Evolutionary conservation across 495 filamentous ascomycete genomes (phyloP), one percentile per base, ranked within the genome.

Genomic region (Aspergillus cristatus): DNA sequence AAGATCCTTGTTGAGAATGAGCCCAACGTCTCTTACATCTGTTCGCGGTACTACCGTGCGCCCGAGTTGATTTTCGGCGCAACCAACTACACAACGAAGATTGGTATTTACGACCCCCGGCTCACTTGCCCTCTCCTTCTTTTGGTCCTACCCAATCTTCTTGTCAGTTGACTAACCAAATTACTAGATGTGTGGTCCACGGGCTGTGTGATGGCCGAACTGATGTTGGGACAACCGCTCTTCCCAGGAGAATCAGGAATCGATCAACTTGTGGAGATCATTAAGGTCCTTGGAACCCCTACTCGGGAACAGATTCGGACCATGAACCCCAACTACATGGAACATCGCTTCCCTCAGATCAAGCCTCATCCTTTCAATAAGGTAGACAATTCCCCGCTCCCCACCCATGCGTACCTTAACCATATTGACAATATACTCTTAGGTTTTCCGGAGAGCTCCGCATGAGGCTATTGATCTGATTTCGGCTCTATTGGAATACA

Each of bases 261-360:
- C 59, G 91, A 98, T 60, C 91, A 99, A 57, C 74, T 97, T 24
- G 91, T 99, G 15, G 91, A 99, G 63, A 97, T 99, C 55, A 99
- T 99, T 75, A 99, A 97, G 68, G 91, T 99, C 38, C 72, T 99
- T 39, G 91, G 91, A 15, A 99, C 91, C 12, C 91, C 93, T 11
- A 96, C 91, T n/a, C 74, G 91, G 14, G 91, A 99, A 50, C 91
- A 99, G 52, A 99, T 99, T 54, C 86, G 91, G 38, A 99, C 91
- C 33, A 99, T 99, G 93, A 99, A 99, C 58, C 93, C 91, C 36
- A 99, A 99, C 62, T 97, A 99, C 63, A 99, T 99, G 91, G 91
- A 97, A 64, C 91, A 99, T 65, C 97, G 97, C 65, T 99, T 99
- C 57, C 93, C 91, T 29, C 91, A 99, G 57, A 99, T 99, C 72